Base-by-base conservation (phyloP, 306 rosid species). In the Vicia villosa region DNA sequence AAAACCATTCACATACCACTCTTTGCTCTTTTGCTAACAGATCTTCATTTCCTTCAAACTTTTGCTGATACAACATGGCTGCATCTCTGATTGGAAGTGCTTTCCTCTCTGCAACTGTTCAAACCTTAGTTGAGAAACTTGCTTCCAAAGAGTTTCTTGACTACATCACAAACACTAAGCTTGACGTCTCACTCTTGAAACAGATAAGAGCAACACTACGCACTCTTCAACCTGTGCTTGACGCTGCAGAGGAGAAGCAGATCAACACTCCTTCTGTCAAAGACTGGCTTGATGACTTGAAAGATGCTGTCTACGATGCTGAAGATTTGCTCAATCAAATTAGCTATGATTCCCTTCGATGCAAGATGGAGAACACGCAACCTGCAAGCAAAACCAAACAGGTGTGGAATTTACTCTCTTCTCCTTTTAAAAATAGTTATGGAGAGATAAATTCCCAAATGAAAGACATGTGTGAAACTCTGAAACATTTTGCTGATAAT, bases 391-490 rank as follows among this genome's bases (percentile, higher is more conserved):
- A 3, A 26, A 34, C 68, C 0, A 45, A 34, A 21, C 62, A 51
- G 83, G 79, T 83, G 54, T 79, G 82, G 84, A 83, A 73, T 13
- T 72, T 76, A 41, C 68, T 83, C 11, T 40, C 59, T 7, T 26
- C 24, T 34, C 43, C 81, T 38, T 70, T 55, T 46, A 78, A 64
- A 19, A 80, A 55, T 12, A 68, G 78, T 37, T 46, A 55, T 24
- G 40, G 62, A 59, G 75, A 75, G 30, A 54, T 80, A 14, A 83
- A 83, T 54, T 38, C 70, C 17, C 62, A 54, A 60, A 38, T 83
- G 74, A 62, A 55, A 47, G 65, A 9, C 16, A 45, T 69, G n/a
- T 69, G 51, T 51, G 55, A 73, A 19, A 73, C 57, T 65, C 46
- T 83, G 10, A 57, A 28, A 28, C 32, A 1, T 28, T 28, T 28